phyloP scores from a whole-genome alignment of 805 yeast genomes.

The Wilhelminamyces savonicus region DNA sequence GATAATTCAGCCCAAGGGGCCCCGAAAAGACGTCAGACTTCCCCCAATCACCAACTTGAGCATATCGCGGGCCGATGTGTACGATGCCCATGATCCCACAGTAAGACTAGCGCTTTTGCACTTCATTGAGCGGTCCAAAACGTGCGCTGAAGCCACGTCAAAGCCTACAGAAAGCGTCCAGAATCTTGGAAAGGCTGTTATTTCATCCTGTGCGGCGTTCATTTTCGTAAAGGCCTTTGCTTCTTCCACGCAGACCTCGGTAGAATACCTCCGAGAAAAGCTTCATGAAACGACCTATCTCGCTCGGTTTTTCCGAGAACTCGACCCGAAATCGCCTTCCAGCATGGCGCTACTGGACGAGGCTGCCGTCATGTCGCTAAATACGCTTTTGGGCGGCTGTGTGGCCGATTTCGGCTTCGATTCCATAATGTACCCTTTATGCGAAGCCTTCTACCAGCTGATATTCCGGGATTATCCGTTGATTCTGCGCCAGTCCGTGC shows the following conservation, averaged over 20 bases:
- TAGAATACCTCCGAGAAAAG: constrained; percentile 44
- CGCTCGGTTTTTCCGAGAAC: constrained; percentile 39
- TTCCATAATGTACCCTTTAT: constrained; percentile 52
- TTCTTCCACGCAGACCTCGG: constrained; percentile 47
- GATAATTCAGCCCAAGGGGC: constrained; percentile 33
- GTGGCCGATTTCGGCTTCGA: constrained; percentile 81
- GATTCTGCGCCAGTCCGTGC: constrained; percentile 35
- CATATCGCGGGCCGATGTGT: too few relatives aligned
- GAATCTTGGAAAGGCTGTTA: constrained; percentile 51
- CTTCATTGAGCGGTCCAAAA: constrained; percentile 54
- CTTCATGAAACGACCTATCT: constrained; percentile 35
- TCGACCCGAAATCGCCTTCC: constrained; percentile 35
- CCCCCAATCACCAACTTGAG: constrained; percentile 6
- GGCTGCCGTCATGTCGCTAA: constrained; percentile 49
- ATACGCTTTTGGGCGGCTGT: constrained; percentile 60
- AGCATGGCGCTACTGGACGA: constrained; percentile 38
- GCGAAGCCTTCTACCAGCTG: constrained; percentile 61
- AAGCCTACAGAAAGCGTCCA: constrained; percentile 41
- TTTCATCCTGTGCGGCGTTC: constrained; percentile 50
- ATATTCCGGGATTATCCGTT: constrained; percentile 62
- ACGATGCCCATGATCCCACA: too few relatives aligned
- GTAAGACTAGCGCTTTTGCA: constrained; percentile 8
- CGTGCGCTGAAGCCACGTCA: constrained; percentile 46
- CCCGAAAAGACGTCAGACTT: constrained; percentile 2
- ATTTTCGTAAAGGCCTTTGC: constrained; percentile 60